These are phyloP conservation scores for Myxozyma udenii DNA, from an alignment of 805 yeast species.

Conservation along the genomic window DNA sequence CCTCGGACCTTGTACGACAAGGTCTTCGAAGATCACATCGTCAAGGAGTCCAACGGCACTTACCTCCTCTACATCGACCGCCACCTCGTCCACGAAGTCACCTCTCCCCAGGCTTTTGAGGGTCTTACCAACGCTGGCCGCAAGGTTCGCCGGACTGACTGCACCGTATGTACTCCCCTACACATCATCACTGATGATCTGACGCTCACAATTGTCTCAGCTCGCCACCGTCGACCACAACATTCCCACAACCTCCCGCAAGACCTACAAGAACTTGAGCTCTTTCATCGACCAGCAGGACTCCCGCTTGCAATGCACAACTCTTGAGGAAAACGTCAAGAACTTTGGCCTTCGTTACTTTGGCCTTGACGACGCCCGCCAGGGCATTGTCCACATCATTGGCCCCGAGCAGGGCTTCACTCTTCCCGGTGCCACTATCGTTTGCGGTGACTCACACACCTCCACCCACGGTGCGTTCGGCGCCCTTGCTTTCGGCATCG, in stretches of 20 bases:
- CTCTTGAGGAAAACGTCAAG: constrained; percentile 88
- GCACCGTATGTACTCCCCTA: constrained; percentile 29
- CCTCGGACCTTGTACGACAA: constrained; percentile 89
- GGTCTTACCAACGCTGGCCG: constrained; percentile 87
- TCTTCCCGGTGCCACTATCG: constrained; percentile 96
- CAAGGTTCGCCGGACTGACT: constrained; percentile 69
- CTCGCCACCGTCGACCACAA: constrained; percentile 51
- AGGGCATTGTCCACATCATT: constrained; percentile 97
- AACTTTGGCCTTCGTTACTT: constrained; percentile 86
- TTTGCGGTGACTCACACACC: constrained; percentile 98
- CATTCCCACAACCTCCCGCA: constrained; percentile 91
- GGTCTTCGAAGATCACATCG: constrained; percentile 92
- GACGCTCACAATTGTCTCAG: constrained; percentile 8
- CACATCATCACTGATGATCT: neutral
- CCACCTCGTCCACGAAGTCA: constrained; percentile 96
- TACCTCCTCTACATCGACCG: constrained; percentile 88
- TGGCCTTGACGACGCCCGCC: constrained; percentile 92
- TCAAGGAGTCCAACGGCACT: constrained; percentile 83
- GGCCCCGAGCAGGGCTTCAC: constrained; percentile 99
- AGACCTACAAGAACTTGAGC: constrained; percentile 63
- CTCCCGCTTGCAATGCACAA: constrained; percentile 86
- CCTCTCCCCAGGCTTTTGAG: constrained; percentile 98
- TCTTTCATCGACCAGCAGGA: constrained; percentile 87
- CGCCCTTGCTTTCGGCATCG: constrained; percentile 95
- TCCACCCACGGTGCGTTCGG: constrained; percentile 99